Conservation (phyloP, 805 yeast genomes). For the Starmerella floricola region DNA sequence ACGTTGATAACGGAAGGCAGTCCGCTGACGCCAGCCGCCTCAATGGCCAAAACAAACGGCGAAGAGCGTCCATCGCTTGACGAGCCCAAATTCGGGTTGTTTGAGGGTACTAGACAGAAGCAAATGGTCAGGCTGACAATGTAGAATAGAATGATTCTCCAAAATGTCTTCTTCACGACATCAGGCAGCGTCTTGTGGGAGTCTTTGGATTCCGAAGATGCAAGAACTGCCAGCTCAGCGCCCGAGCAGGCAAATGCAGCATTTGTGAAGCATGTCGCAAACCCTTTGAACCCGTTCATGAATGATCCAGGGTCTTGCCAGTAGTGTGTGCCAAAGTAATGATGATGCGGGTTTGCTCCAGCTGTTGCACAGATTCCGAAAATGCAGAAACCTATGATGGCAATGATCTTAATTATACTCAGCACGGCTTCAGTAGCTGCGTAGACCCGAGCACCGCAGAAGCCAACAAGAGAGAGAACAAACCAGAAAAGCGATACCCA, state of each 20-base stretch:
- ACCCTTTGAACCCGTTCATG: slow-evolving; percentile 54
- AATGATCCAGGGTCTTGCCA: slow-evolving; percentile 54
- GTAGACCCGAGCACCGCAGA: slow-evolving; percentile 42
- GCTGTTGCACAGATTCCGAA: slow-evolving; percentile 41
- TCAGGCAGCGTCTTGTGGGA: slow-evolving; percentile 57
- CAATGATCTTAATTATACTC: slow-evolving; percentile 42
- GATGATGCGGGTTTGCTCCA: slow-evolving; percentile 50
- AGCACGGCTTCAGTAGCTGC: slow-evolving; percentile 53
- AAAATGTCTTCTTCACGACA: slow-evolving; percentile 70
- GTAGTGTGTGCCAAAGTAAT: slow-evolving; percentile 45
- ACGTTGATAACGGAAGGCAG: slow-evolving; percentile 61
- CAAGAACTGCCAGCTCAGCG: slow-evolving; percentile 58
- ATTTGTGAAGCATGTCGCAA: slow-evolving; percentile 50
- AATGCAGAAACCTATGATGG: slow-evolving; percentile 46
- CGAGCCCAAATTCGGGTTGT: slow-evolving; percentile 37
- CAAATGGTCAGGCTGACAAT: slow-evolving; percentile 44
- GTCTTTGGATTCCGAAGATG: slow-evolving; percentile 63
- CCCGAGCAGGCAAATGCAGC: slow-evolving; percentile 66
- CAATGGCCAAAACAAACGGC: slow-evolving; percentile 61
- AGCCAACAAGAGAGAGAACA: slow-evolving; percentile 35
- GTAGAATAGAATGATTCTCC: slow-evolving; percentile 67
- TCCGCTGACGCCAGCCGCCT: slow-evolving; percentile 52
- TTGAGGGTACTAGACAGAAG: slow-evolving; percentile 64
- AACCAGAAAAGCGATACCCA: slow-evolving; percentile 44
- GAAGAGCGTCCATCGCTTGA: slow-evolving; percentile 53